phyloP scores from a whole-genome alignment of 345 rosid species.

The Gossypium turneri region DNA sequence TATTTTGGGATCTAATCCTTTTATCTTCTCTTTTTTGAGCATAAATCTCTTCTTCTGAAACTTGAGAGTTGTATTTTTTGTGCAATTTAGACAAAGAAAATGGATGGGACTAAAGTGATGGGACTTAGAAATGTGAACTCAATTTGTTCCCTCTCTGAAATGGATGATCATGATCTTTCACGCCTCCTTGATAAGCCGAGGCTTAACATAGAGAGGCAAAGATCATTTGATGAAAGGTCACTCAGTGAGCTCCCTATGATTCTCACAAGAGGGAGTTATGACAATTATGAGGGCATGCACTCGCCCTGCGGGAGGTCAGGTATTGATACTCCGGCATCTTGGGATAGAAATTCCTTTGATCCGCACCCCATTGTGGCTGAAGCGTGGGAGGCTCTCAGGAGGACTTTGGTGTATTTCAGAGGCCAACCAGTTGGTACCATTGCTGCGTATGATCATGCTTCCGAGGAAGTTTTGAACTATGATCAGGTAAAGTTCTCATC shows the following conservation, averaged over 20 bases:
- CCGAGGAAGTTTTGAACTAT: slow-evolving; percentile 1
- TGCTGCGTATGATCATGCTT: not conserved
- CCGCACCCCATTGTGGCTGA: slow-evolving; percentile 3
- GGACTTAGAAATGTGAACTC: slow-evolving; percentile 1
- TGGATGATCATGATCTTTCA: not conserved
- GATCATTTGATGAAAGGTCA: slow-evolving; percentile 7
- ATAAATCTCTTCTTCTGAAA: too few relatives aligned
- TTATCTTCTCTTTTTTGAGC: too few relatives aligned
- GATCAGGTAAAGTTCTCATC: not conserved
- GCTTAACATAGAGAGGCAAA: slow-evolving; percentile 5
- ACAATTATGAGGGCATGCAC: not conserved
- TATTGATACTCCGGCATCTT: not conserved
- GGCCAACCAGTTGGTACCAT: slow-evolving; percentile 3
- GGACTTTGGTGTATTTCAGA: not conserved
- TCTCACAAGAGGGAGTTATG: not conserved
- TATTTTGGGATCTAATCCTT: not conserved
- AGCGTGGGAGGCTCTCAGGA: not conserved
- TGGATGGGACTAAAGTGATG: not conserved
- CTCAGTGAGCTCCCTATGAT: not conserved
- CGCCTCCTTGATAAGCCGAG: not conserved
- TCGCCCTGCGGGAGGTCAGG: not conserved
- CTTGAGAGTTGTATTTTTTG: not conserved
- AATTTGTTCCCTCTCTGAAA: not conserved
- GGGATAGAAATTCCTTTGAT: not conserved
- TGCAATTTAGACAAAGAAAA: not conserved